Percentiles rank a stretch among this genome's conserved stretches.
Evolutionary conservation across 306 rosid genomes (phyloP).

Genomic region (Lathyrus aphaca): DNA sequence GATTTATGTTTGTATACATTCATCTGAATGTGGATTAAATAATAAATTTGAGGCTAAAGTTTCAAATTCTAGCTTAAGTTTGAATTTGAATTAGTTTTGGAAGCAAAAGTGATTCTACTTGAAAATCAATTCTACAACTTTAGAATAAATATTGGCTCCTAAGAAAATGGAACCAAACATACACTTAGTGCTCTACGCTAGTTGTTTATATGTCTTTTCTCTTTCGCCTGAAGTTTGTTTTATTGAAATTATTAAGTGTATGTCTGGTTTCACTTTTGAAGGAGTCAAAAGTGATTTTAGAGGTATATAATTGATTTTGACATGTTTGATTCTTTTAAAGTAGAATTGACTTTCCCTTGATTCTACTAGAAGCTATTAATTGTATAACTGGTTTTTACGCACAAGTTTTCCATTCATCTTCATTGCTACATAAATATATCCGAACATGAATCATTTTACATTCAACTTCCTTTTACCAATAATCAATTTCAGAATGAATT

Average conservation of each 20-base stretch:
- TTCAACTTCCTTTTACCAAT: background rate
- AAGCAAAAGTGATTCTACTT: background rate
- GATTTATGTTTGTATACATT: background rate
- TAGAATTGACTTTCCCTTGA: background rate
- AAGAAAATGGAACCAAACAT: background rate
- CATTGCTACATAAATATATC: background rate
- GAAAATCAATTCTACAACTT: background rate
- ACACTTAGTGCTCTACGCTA: background rate
- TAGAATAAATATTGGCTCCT: background rate
- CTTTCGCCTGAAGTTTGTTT: constrained; percentile 13
- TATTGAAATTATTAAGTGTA: background rate
- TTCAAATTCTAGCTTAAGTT: background rate
- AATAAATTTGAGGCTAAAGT: background rate
- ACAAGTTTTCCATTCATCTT: background rate
- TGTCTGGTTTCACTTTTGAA: background rate
- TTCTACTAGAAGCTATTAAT: background rate
- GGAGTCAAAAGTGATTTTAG: background rate
- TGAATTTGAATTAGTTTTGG: no score
- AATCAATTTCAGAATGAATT: background rate
- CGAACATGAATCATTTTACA: background rate
- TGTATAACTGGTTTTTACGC: background rate
- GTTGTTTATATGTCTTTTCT: constrained; percentile 23
- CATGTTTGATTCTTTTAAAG: background rate
- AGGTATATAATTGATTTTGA: background rate
- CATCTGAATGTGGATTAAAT: background rate